Evolutionary conservation across 352 stramenopile species (phyloP).

Genomic region (Poterioochromonas sp.): DNA sequence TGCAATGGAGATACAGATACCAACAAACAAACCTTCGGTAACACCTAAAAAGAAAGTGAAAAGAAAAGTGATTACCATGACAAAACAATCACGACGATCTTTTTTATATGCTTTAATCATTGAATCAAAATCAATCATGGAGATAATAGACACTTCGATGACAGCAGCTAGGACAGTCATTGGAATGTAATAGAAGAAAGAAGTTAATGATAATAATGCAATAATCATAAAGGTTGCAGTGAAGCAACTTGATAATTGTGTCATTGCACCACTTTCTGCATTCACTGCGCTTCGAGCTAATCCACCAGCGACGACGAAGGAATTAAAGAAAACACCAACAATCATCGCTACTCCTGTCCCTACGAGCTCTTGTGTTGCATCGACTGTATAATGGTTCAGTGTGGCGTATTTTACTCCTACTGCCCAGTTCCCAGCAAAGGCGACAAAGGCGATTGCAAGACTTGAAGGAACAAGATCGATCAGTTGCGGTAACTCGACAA

Average conservation of each 20-base stretch:
- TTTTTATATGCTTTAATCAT: not conserved
- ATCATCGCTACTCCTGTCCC: not conserved
- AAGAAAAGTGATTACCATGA: not conserved
- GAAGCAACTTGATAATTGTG: not conserved
- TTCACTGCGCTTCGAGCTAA: not conserved
- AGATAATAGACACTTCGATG: not conserved
- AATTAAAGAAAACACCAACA: not conserved
- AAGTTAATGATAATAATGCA: not conserved
- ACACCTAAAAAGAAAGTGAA: conserved; percentile 5
- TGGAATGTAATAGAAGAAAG: not conserved
- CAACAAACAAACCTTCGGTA: not conserved
- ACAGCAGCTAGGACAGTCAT: not conserved
- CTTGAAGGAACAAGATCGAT: not conserved
- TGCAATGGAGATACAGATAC: not conserved
- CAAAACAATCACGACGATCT: not conserved
- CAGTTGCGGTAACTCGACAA: not conserved
- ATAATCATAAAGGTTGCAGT: conserved; percentile 2
- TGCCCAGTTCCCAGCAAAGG: conserved; percentile 25
- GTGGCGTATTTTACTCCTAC: not conserved
- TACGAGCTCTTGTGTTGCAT: conserved; percentile 16
- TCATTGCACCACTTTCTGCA: conserved; percentile 5
- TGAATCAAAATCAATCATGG: not conserved
- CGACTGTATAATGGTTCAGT: not conserved
- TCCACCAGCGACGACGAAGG: not conserved
- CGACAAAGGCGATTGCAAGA: not conserved